Evolutionary conservation across 1,284 basidiomycete genomes (phyloP).

Genomic region (Sanghuangporus baumii): DNA sequence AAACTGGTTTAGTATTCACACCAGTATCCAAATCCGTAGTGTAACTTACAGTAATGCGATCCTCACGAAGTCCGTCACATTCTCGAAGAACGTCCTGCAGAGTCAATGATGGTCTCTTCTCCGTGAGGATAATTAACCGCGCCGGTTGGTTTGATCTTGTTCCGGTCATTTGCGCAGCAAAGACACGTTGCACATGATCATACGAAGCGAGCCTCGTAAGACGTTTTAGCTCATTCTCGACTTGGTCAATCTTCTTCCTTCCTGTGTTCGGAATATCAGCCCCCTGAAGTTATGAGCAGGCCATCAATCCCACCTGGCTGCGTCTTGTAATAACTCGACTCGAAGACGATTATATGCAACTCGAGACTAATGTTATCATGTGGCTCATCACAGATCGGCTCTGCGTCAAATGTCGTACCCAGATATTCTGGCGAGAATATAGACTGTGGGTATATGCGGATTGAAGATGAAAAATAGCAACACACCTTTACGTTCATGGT

Average conservation of each 20-base stretch:
- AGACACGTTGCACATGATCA: constrained; percentile 50
- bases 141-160: constrained; percentile 44
- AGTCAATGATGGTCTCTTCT: constrained; percentile 57
- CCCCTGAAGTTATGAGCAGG: not conserved
- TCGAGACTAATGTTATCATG: constrained; percentile 54
- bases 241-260: constrained; percentile 58
- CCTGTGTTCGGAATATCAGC: constrained; percentile 27
- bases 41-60: constrained; percentile 49
- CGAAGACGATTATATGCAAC: constrained; percentile 58
- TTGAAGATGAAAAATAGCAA: constrained; percentile 14
- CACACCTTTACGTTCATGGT: constrained; percentile 60
- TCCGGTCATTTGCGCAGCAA: constrained; percentile 57
- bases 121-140: constrained; percentile 56
- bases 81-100: constrained; percentile 66
- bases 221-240: constrained; percentile 61
- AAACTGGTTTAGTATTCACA: constrained; percentile 2
- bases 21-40: not conserved
- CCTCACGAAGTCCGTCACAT: constrained; percentile 58
- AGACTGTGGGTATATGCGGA: not conserved
- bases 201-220: constrained; percentile 51
- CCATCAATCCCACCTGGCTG: constrained; percentile 41
- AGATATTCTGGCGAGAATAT: constrained; percentile 41
- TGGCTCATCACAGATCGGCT: constrained; percentile 62
- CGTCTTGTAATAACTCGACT: constrained; percentile 59
- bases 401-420: constrained; percentile 62